Evolutionary conservation across 768 basidiomycete species (phyloP), one percentile per base, ranked within the genome.

Genomic region (Rhodocollybia butyracea): DNA sequence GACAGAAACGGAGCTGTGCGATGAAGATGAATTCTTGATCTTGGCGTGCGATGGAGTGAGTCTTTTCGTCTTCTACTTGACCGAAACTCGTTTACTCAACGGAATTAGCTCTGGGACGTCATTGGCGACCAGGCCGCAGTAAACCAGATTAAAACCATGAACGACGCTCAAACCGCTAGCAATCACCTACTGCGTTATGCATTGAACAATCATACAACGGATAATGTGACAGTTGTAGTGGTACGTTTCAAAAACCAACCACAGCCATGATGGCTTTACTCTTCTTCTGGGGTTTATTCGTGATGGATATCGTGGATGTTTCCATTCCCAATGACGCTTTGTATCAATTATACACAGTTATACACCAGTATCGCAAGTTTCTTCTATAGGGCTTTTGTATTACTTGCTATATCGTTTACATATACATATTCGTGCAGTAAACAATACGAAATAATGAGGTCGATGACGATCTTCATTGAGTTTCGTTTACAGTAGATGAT

Each of bases 21-120:
- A 91, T 7, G 87, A 91, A 5, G 97, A 98, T 66, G 96, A 98
- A 68, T 93, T 96, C 69, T 68, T 98, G 60, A 90, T 99, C 56
- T 79, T 99, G 57, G 97, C 97, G 21, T 99, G 97, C 66, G 97
- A 99, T 70, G 97, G 97, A 61, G 96, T 98, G 68, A 63, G 94
- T 81, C 15, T 13, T 21, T 27, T 48, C 53, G 17, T 19, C 29
- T 51, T 21, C 38, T 24, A 42, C 50, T 57, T 30, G 22, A 26
- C 31, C 57, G 19, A 29, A 58, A 64, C 29, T 66, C 57, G 15
- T 12, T 42, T 22, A 29, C 46, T 31, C 36, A n/a, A n/a, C n/a
- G n/a, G n/a, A n/a, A n/a, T n/a, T 60, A 98, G 96, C 80, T 99
- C 1, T 99, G 97, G 97, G 97, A 99, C 70, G 91, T 99, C 17